A percentile compares a stretch with the other conserved stretches of the same genome.
These are phyloP conservation scores for Dothiorella sarmentorum DNA, from an alignment of 2,329 filamentous ascomycete species.

Conservation along the genomic window DNA sequence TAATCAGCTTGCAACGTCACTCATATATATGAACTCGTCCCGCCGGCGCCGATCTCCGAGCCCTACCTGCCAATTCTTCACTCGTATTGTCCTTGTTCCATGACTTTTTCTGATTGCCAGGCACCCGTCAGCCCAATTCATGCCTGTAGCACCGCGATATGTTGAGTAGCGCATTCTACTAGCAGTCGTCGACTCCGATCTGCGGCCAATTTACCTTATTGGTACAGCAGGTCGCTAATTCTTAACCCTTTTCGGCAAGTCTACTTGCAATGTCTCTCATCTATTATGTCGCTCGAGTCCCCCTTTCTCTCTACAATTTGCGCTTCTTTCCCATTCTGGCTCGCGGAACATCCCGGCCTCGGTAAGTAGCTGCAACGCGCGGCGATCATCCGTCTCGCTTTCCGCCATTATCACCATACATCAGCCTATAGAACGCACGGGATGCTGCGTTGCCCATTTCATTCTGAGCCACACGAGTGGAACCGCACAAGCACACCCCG, in stretches of 20 bases:
- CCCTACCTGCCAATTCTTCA: conserved; percentile 10
- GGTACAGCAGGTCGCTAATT: not conserved
- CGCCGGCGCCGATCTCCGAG: conserved; percentile 11
- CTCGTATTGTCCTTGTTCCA: conserved; percentile 11
- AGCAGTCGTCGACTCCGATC: not conserved
- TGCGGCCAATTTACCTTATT: not conserved
- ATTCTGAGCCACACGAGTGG: not conserved
- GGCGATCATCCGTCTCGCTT: not conserved
- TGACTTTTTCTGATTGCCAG: not conserved
- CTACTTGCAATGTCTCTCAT: not conserved
- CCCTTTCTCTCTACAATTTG: conserved; percentile 1
- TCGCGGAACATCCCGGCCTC: not conserved
- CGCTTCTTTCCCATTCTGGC: not conserved
- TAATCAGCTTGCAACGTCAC: conserved; percentile 11
- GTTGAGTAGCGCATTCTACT: not conserved
- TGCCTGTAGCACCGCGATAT: not conserved
- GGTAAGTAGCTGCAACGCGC: not conserved
- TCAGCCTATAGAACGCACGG: not conserved
- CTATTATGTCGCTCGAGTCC: not conserved
- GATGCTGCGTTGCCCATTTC: not conserved
- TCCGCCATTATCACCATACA: no score
- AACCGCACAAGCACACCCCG: not conserved
- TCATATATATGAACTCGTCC: conserved; percentile 9
- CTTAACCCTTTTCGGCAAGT: not conserved
- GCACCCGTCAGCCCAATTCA: not conserved